A percentile compares a stretch with the other conserved stretches of the same genome.
Conservation (phyloP, 257 asterid species). For the Lycium ferocissimum region DNA sequence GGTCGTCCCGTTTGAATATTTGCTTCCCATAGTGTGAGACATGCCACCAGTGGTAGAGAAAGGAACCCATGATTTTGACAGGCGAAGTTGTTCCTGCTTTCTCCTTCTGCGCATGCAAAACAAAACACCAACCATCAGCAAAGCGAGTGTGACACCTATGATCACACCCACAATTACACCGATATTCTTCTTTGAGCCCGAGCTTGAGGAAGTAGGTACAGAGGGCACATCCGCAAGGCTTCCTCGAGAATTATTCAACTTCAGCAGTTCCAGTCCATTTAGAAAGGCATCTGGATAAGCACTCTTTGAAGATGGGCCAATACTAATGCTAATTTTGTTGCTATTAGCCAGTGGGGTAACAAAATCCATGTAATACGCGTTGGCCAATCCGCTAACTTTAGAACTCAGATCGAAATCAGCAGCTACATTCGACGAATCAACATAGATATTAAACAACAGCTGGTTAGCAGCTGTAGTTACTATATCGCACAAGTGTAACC, state of each 20-base stretch:
- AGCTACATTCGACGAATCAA: constrained; percentile 6
- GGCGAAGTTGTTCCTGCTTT: constrained; percentile 13
- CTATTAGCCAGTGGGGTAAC: constrained; percentile 4
- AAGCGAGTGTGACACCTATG: background rate
- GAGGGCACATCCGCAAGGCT: background rate
- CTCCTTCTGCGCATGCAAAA: constrained; percentile 6
- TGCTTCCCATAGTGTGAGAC: constrained; percentile 28
- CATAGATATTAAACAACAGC: constrained; percentile 23
- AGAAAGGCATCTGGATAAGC: constrained; percentile 18
- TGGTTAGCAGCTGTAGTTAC: background rate
- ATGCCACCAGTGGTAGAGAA: constrained; percentile 3
- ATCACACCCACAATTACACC: background rate
- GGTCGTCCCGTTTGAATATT: constrained; percentile 15
- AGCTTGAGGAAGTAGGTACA: background rate
- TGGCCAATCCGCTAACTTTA: constrained; percentile 20
- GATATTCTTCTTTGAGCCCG: background rate
- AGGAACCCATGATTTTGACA: constrained; percentile 34
- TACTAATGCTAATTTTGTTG: constrained; percentile 18
- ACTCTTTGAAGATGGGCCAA: constrained; percentile 20
- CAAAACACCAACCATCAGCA: background rate
- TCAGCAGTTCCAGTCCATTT: constrained; percentile 23
- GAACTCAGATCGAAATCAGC: constrained; percentile 27
- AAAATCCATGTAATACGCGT: constrained; percentile 24
- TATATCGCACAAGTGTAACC: constrained; percentile 27
- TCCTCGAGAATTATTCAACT: constrained; percentile 28